Evolutionary conservation across 129 eudicot genomes (phyloP), one percentile per base, ranked within the genome.

Genomic region (Arctium minus): DNA sequence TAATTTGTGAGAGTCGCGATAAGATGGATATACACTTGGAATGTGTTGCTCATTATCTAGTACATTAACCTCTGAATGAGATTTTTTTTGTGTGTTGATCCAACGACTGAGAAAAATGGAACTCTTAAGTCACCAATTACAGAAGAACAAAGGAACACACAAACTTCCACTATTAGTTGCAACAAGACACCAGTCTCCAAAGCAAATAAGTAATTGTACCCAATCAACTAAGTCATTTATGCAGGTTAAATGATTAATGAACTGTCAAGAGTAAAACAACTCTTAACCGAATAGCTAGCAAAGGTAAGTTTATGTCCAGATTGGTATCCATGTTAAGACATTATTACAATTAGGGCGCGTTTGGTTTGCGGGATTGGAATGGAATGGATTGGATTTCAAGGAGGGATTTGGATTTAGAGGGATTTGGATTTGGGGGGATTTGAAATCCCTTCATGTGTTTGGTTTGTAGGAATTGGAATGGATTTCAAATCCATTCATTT

Each of bases 21-120:
- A 96, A 60, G 99, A 96, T 80, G 97, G 95, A 82, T 72, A 79
- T 38, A 78, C 89, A 73, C 97, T 98, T 32, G 89, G 83, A 87
- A 90, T 71, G 32, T 79, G 85, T 70, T 86, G 93, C 82, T 79
- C 72, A 11, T 81, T 83, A 50, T 75, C 85, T 79, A 80, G 73
- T n/a, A 29, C 72, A 53, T 79, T 77, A 80, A 35, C 83, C 70
- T 91, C 86, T 15, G 71, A 69, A 76, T 81, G 80, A 62, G 86
- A 82, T 82, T 65, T 89, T 79, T 80, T 85, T 84, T 93, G 98
- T 37, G 84, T 87, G 32, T 78, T 79, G 84, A 78, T 86, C 94
- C 95, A 96, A 73, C 91, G 97, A 85, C 99, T 96, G 93, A 77
- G 39, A 79, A 72, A 39, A 60, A 17, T 8, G 74, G 65, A 73